phyloP scores from a whole-genome alignment of 176 grass and related monocot genomes.

The Eragrostis curvula region DNA sequence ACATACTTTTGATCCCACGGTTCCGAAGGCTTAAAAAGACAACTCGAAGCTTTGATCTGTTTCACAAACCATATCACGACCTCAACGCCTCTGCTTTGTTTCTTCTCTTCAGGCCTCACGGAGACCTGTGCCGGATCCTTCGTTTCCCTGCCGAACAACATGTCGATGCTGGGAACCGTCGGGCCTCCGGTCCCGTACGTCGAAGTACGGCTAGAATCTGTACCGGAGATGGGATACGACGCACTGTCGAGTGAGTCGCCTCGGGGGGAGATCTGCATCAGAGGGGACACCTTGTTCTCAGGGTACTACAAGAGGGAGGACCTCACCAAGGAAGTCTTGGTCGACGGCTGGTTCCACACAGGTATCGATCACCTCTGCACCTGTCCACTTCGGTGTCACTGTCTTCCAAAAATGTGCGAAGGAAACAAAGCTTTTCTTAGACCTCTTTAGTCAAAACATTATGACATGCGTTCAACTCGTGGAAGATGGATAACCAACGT shows the following conservation, averaged over 20 bases:
- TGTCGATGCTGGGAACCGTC: conserved; percentile 92
- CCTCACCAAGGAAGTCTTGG: conserved; percentile 83
- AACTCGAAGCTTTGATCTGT: background rate
- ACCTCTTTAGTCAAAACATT: conserved; percentile 18
- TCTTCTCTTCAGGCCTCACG: conserved; percentile 70
- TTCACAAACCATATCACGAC: conserved; percentile 6
- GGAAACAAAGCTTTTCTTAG: conserved; percentile 10
- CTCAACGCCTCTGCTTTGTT: conserved; percentile 6
- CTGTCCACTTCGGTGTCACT: background rate
- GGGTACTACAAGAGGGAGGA: conserved; percentile 97
- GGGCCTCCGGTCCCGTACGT: conserved; percentile 92
- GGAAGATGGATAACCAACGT: background rate
- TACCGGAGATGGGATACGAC: conserved; percentile 94
- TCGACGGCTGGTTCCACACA: conserved; percentile 95
- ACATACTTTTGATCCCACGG: conserved; percentile 24
- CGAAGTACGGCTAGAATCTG: conserved; percentile 77
- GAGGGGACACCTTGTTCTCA: conserved; percentile 82
- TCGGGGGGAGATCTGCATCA: conserved; percentile 92
- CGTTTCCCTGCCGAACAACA: conserved; percentile 77
- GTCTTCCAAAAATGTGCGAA: conserved; percentile 4
- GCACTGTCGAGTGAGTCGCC: conserved; percentile 63
- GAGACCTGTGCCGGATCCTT: conserved; percentile 88
- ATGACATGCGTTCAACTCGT: background rate
- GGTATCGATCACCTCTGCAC: conserved; percentile 42
- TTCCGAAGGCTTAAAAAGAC: background rate